A percentile compares a stretch with the other conserved stretches of the same genome.
These are phyloP conservation scores for Tylopilus sp. DNA, from an alignment of 768 basidiomycete genomes.

Conservation along the genomic window DNA sequence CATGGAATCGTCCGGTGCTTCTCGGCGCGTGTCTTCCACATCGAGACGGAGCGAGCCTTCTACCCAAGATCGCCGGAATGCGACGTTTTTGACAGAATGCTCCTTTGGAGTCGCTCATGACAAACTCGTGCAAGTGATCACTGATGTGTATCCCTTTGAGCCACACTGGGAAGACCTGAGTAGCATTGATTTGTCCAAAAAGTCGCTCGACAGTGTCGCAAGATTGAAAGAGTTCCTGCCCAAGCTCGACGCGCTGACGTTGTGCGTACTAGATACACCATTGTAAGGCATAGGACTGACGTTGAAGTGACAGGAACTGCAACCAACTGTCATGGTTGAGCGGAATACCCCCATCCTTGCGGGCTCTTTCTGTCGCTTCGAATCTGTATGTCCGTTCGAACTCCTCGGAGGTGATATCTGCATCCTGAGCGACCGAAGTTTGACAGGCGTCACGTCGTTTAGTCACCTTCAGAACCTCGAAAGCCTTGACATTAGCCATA, in stretches of 20 bases:
- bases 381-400: constrained; percentile 51
- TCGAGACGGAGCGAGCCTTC: constrained; percentile 40
- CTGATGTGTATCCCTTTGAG: constrained; percentile 91
- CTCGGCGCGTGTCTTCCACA: constrained; percentile 44
- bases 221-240: constrained; percentile 89
- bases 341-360: constrained; percentile 66
- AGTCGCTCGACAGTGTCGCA: constrained; percentile 61
- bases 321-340: constrained; percentile 80
- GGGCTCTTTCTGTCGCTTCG: constrained; percentile 74
- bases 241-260: constrained; percentile 62
- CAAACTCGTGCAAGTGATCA: constrained; percentile 85
- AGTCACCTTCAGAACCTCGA: constrained; percentile 83
- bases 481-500: constrained; percentile 85
- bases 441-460: constrained; percentile 86
- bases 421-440: constrained; percentile 41
- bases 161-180: constrained; percentile 87
- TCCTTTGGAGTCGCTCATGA: constrained; percentile 96
- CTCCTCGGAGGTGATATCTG: constrained; percentile 6
- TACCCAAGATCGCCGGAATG: constrained; percentile 38
- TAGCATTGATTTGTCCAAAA: constrained; percentile 66
- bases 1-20: constrained; percentile 21
- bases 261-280: constrained; percentile 52
- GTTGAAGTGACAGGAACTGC: constrained; percentile 47
- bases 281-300: constrained; percentile 13
- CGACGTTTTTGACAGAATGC: constrained; percentile 89